A percentile compares a stretch with the other conserved stretches of the same genome.
phyloP scores from a whole-genome alignment of 176 grass and related monocot genomes.

The Oryza longistaminata region DNA sequence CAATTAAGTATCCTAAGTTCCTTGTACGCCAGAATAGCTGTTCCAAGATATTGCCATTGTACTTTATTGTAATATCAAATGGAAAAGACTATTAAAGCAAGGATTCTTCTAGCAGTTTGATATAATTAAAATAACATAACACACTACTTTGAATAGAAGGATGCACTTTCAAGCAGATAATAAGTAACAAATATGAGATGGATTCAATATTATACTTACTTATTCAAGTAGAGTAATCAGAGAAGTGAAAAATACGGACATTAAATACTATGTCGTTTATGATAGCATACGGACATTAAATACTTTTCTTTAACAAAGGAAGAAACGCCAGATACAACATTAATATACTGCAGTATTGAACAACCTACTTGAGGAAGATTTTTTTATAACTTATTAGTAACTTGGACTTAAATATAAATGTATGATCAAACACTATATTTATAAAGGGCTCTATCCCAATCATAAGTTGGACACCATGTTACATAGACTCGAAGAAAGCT shows the following conservation, averaged over 20 bases:
- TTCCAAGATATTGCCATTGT: constrained; percentile 34
- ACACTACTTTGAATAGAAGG: background rate
- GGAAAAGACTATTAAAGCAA: background rate
- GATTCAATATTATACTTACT: background rate
- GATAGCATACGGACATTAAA: background rate
- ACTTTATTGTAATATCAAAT: constrained; percentile 35
- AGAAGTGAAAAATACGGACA: background rate
- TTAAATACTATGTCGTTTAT: background rate
- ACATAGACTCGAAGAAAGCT: background rate
- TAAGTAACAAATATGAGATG: background rate
- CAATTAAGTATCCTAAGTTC: constrained; percentile 81
- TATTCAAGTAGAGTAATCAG: background rate
- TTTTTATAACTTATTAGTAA: background rate
- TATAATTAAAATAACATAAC: background rate
- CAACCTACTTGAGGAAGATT: background rate
- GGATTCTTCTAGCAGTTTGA: constrained; percentile 1
- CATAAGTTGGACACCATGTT: constrained; percentile 5
- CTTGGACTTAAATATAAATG: background rate
- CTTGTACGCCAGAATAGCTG: constrained; percentile 96
- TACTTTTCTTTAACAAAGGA: background rate
- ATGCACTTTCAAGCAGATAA: background rate
- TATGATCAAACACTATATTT: background rate
- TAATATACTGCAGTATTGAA: background rate
- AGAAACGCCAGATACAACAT: background rate
- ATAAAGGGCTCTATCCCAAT: background rate